Conservation (phyloP, 345 rosid genomes). For the Citrus trifoliata region DNA sequence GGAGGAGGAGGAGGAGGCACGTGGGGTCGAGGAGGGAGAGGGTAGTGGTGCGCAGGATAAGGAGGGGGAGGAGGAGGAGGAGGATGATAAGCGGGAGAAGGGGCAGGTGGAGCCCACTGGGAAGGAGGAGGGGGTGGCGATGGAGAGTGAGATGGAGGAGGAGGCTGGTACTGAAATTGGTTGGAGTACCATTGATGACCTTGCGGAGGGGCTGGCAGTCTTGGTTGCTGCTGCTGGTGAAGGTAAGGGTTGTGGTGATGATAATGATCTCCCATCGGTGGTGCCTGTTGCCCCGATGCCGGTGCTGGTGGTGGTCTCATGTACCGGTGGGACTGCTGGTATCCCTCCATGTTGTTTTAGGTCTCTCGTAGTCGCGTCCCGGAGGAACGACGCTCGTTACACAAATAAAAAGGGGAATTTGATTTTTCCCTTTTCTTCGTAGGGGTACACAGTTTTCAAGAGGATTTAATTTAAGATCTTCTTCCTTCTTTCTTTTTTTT, state of each 20-base stretch:
- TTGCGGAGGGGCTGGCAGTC: constrained; percentile 38
- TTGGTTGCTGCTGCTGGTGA: constrained; percentile 23
- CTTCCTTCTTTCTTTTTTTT: no score
- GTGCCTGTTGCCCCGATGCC: constrained; percentile 14
- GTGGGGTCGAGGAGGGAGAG: constrained; percentile 42
- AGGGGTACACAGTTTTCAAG: not conserved
- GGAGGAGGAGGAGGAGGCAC: constrained; percentile 26
- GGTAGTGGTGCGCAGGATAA: constrained; percentile 35
- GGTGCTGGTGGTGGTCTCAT: constrained; percentile 45
- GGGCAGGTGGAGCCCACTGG: constrained; percentile 46
- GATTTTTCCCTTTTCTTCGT: not conserved
- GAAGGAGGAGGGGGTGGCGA: constrained; percentile 38
- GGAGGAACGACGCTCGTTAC: not conserved
- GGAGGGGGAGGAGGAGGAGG: constrained; percentile 40
- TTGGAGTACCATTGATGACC: constrained; percentile 47
- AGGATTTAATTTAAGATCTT: no score
- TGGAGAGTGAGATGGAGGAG: constrained; percentile 26
- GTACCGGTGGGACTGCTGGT: constrained; percentile 46
- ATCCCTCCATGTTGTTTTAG: constrained; percentile 44
- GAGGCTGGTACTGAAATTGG: constrained; percentile 52
- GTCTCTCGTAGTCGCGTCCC: not conserved
- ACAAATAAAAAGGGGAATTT: not conserved
- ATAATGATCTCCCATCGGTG: constrained; percentile 42
- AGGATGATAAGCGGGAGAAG: constrained; percentile 31
- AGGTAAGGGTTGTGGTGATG: constrained; percentile 20